Evolutionary conservation across 2,329 filamentous ascomycete genomes (phyloP).

Genomic region (Colletotrichum sp.): DNA sequence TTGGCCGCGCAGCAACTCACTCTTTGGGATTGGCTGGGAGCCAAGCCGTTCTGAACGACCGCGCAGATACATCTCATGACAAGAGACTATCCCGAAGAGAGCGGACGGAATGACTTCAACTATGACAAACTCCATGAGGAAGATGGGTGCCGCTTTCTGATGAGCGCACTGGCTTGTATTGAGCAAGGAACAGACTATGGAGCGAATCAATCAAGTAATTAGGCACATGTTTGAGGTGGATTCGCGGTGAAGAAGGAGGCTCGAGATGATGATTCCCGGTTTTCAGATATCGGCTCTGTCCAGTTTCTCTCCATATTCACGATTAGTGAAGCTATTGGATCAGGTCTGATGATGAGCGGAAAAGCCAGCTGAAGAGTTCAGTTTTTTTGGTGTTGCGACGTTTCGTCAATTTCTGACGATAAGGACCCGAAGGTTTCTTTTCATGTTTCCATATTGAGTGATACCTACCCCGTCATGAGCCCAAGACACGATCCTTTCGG

Average conservation of each 20-base stretch:
- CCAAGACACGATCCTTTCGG: neutral
- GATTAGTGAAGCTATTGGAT: neutral
- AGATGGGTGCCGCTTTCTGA: neutral
- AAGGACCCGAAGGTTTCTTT: neutral
- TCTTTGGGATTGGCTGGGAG: too few relatives aligned
- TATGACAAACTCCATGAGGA: too few relatives aligned
- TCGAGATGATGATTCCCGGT: neutral
- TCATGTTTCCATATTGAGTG: neutral
- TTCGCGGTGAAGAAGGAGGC: neutral
- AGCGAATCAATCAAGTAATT: neutral
- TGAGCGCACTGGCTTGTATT: neutral
- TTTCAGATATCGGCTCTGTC: neutral
- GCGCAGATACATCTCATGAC: too few relatives aligned
- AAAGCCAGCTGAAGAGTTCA: neutral
- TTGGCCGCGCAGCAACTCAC: too few relatives aligned
- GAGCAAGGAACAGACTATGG: neutral
- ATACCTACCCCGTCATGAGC: neutral
- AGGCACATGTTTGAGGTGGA: neutral
- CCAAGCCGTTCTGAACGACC: too few relatives aligned
- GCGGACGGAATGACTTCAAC: too few relatives aligned
- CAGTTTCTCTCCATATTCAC: neutral
- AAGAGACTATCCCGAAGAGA: too few relatives aligned
- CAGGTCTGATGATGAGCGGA: neutral
- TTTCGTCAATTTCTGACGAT: neutral
- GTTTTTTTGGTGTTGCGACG: neutral